Evolutionary conservation across 116 monocot genomes (phyloP).

Genomic region (Dioscorea cayenensis): DNA sequence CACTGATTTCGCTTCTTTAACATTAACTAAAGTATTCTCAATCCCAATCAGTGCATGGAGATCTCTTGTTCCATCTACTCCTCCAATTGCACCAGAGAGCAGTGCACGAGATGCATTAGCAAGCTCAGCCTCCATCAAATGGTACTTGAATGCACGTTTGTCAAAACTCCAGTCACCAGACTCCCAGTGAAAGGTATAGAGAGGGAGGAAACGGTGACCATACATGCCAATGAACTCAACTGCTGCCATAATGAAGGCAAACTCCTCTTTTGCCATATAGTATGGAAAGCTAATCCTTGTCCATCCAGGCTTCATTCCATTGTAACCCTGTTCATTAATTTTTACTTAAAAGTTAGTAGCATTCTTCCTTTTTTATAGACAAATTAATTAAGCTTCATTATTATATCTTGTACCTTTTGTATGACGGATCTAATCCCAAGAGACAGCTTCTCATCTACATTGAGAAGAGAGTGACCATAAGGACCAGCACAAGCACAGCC

Average conservation of each 20-base stretch:
- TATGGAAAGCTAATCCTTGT: constrained; percentile 49
- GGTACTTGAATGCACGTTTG: constrained; percentile 18
- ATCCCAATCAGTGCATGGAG: too few relatives aligned
- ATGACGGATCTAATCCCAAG: constrained; percentile 30
- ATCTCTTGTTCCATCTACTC: too few relatives aligned
- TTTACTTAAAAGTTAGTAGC: too few relatives aligned
- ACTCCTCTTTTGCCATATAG: constrained; percentile 38
- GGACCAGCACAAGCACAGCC: constrained; percentile 83
- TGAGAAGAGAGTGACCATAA: constrained; percentile 56
- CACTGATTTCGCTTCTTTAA: background rate
- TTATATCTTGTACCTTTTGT: constrained; percentile 23
- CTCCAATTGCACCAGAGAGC: too few relatives aligned
- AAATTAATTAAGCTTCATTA: too few relatives aligned
- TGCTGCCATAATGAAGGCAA: constrained; percentile 23
- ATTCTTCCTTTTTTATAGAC: too few relatives aligned
- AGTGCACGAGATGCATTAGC: background rate
- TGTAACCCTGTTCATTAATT: constrained; percentile 22
- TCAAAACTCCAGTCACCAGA: constrained; percentile 46
- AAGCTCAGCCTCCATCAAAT: constrained; percentile 13
- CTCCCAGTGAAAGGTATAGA: constrained; percentile 44
- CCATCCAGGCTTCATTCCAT: constrained; percentile 40
- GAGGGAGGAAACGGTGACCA: constrained; percentile 54
- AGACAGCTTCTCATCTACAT: constrained; percentile 18
- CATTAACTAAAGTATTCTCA: too few relatives aligned
- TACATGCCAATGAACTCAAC: constrained; percentile 31